A percentile compares a stretch with the other conserved stretches of the same genome.
Evolutionary conservation across 2,329 filamentous ascomycete genomes (phyloP).

Genomic region (Penicillium sclerotiorum): DNA sequence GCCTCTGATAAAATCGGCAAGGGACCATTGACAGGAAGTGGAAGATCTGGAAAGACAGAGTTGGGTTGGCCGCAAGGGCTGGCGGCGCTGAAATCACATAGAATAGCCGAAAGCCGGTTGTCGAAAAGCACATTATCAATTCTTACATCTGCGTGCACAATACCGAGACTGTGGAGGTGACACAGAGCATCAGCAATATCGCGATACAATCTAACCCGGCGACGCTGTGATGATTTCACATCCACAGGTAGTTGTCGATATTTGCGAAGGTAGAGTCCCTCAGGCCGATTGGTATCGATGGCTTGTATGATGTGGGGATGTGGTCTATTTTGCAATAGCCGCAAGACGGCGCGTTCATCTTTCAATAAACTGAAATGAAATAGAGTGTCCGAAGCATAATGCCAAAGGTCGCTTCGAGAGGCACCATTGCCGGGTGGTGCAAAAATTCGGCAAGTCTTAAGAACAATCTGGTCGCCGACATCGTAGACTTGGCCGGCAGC

Average conservation of each 20-base stretch:
- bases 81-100: conserved; percentile 28
- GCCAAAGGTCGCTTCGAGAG: conserved; percentile 16
- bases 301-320: conserved; percentile 27
- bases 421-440: conserved; percentile 40
- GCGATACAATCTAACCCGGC: conserved; percentile 23
- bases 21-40: conserved; percentile 23
- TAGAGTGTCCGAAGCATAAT: conserved; percentile 26
- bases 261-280: conserved; percentile 30
- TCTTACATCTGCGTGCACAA: conserved; percentile 25
- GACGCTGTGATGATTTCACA: conserved; percentile 9
- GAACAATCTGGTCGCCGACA: conserved; percentile 24
- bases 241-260: conserved; percentile 17
- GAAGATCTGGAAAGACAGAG: conserved; percentile 20
- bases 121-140: conserved; percentile 29
- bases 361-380: conserved; percentile 24
- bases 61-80: conserved; percentile 23
- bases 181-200: conserved; percentile 25
- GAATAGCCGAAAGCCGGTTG: conserved; percentile 15
- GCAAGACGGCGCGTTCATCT: conserved; percentile 22
- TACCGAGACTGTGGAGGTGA: conserved; percentile 27
- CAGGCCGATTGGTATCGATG: conserved; percentile 24
- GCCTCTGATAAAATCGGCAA: conserved; percentile 23
- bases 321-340: conserved; percentile 17
- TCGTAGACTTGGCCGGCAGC: conserved; percentile 27
- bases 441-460: conserved; percentile 26